Base-by-base conservation (phyloP, 768 basidiomycete species). In the Pleurotus eryngii region DNA sequence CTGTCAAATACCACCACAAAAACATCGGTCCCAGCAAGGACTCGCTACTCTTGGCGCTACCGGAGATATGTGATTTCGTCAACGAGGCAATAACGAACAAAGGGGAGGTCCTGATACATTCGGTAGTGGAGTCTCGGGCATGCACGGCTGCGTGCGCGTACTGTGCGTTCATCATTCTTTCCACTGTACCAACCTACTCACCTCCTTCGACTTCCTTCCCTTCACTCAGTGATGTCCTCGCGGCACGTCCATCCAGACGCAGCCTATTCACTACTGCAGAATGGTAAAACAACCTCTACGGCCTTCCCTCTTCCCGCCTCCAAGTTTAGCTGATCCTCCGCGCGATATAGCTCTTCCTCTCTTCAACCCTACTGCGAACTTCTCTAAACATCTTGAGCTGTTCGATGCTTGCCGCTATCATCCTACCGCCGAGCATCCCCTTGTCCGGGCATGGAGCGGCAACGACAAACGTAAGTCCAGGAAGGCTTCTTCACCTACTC, bases 81-180 rank as follows among this genome's bases (percentile, higher is more conserved):
- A 64, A 68, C 14, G 64, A 75, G 20, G 79, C 80, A 0, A 62
- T 80, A 5, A 63, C 68, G 7, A 63, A 57, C 37, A 74, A 74
- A 4, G 80, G 79, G 2, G 70, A 69, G 27, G 79, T 86, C 15
- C 78, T 87, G 20, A 76, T 87, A 18, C 77, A 84, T 66, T 84
- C 75, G 37, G 68, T 71, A 11, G 71, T 75, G n/a, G 85, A 86
- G 58, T 74, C 77, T 8, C 75, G 79, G 47, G 82, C 83, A 15
- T 83, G 81, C 62, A 72, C 77, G 30, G 77, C 77, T 26, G 78
- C 72, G 35, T 82, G 77, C 58, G 81, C 82, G 37, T 83, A 79
- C 66, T 63, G 83, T 84, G 63, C 66, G 82, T 72, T n/a, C 17
- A 46, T 26, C 30, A 9, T 35, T 9, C 9, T 35, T 35, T 35